A percentile compares a stretch with the other conserved stretches of the same genome.
Conservation (phyloP, 345 rosid species). For the Dipteronia sinensis region DNA sequence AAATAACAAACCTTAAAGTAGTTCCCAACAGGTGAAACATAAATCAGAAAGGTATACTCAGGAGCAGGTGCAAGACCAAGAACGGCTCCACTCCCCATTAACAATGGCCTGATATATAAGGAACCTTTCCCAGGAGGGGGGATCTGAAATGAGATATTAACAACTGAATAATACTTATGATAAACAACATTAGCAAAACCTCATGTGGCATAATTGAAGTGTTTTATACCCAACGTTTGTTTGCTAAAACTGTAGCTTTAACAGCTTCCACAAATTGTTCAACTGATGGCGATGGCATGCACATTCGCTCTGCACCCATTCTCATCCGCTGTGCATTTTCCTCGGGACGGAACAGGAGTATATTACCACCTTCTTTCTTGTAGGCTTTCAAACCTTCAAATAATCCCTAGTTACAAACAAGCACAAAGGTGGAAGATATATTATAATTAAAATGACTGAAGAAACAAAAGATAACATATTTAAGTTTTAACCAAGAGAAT, state of each 20-base stretch:
- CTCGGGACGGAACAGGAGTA: conserved; percentile 88
- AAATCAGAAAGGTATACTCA: conserved; percentile 86
- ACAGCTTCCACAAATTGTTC: conserved; percentile 94
- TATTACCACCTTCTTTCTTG: conserved; percentile 63
- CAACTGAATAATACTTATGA: conserved; percentile 13
- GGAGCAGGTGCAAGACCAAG: conserved; percentile 99
- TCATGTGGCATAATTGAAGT: neutral
- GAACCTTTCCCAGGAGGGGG: conserved; percentile 97
- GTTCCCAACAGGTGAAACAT: conserved; percentile 96
- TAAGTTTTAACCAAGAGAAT: neutral
- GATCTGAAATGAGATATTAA: conserved; percentile 46
- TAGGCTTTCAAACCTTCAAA: conserved; percentile 98
- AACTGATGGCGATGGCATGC: conserved; percentile 89
- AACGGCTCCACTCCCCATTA: conserved; percentile 97
- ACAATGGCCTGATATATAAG: conserved; percentile 83
- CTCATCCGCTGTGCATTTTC: conserved; percentile 89
- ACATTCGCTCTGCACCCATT: conserved; percentile 89
- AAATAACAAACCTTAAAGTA: conserved; percentile 74
- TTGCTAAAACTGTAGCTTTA: conserved; percentile 79
- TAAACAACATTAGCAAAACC: conserved; percentile 9
- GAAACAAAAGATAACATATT: neutral
- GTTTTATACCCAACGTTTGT: conserved; percentile 82
- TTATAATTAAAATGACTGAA: neutral
- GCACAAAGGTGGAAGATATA: neutral
- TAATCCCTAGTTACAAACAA: conserved; percentile 55